Base-by-base conservation (phyloP, 805 yeast species). In the Ogataea pini region DNA sequence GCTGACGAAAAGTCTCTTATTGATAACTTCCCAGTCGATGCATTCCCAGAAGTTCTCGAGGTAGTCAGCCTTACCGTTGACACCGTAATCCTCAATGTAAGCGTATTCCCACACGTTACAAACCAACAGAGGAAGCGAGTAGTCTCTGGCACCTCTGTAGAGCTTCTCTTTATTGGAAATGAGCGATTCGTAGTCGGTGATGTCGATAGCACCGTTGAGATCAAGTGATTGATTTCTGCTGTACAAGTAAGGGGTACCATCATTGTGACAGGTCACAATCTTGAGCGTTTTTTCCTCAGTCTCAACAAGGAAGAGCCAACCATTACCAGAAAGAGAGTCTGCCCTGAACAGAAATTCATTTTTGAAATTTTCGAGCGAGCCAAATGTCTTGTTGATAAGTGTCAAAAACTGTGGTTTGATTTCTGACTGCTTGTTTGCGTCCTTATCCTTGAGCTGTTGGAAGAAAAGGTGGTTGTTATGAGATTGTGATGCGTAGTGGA, bases 391-490 rank as follows among this genome's bases (percentile, higher is more conserved):
- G 7, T 68, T 60, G 28, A 81, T 71, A 28, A 69, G 62, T 3
- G 57, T 56, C 6, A 54, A 43, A 19, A 66, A 52, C 17, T 57
- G 57, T 13, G 68, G 63, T 37, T 54, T 58, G 14, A 63, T 57
- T 7, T 50, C 52, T n/a, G 59, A 42, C 31, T 49, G 54, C 32
- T 53, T 38, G 27, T 46, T 33, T 60, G 57, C 18, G 49, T 55
- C 34, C 13, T 48, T 36, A 51, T 58, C 61, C 40, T 50, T 62
- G 44, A 84, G 70, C 60, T 86, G 86, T 65, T 85, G 81, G 61
- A 90, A 83, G 60, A 86, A 89, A 43, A 94, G 76, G 69, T 92
- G 99, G 72, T 94, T 94, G 70, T 90, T 91, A 71, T 87, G 92
- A 2, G 90, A 83, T 64, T 87, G 96, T 4, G 96, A 87, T 2